These are phyloP conservation scores for Backusella westeae DNA, from an alignment of 192 early-diverging fungal genomes.

Conservation along the genomic window DNA sequence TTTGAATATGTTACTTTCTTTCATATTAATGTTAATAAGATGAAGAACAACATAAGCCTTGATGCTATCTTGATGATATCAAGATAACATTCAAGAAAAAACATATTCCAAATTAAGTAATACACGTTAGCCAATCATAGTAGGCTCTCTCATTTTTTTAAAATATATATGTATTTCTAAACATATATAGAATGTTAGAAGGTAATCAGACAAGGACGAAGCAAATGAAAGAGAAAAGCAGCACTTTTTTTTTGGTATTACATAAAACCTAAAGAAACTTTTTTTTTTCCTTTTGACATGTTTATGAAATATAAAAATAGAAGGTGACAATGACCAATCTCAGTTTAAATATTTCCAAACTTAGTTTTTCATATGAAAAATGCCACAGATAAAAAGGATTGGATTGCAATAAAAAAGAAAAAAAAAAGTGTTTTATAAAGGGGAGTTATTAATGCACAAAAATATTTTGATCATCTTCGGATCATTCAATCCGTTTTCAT, in stretches of 20 bases:
- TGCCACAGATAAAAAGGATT: not conserved
- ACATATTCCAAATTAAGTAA: not conserved
- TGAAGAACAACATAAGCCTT: not conserved
- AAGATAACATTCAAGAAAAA: not conserved
- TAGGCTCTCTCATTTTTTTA: not conserved
- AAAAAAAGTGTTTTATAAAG: not conserved
- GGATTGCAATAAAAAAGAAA: not conserved
- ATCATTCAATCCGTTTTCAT: not conserved
- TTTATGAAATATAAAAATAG: not conserved
- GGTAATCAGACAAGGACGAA: not conserved
- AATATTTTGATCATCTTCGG: not conserved
- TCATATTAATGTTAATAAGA: too few species aligned
- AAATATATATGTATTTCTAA: not conserved
- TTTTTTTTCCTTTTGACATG: not conserved
- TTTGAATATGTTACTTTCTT: too few species aligned
- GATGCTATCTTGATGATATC: not conserved
- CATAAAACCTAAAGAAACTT: not conserved
- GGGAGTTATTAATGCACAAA: not conserved
- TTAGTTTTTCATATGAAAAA: not conserved
- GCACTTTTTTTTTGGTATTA: not conserved
- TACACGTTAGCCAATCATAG: not conserved
- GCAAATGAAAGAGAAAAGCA: not conserved
- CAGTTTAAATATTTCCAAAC: not conserved
- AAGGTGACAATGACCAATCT: not conserved
- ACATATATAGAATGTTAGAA: not conserved